A percentile compares a stretch with the other conserved stretches of the same genome.
phyloP scores from a whole-genome alignment of 1,139 yeast genomes.

The Hyphopichia burtonii region DNA sequence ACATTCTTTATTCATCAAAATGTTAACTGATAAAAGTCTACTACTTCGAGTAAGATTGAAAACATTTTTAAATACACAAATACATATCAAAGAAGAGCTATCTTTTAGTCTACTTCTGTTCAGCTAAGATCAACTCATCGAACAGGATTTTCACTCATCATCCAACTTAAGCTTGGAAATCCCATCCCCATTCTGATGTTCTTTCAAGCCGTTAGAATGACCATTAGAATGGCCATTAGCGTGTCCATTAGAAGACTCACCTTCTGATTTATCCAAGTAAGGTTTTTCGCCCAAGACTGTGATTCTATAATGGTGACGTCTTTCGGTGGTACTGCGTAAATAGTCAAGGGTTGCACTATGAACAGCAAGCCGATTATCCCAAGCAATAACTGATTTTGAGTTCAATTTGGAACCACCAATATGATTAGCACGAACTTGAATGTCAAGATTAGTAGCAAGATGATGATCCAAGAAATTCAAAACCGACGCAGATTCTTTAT shows the following conservation, averaged over 20 bases:
- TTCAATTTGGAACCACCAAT: conserved; percentile 14
- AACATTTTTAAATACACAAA: no score
- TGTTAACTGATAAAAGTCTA: no score
- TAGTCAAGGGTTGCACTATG: conserved; percentile 25
- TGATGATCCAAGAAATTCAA: conserved; percentile 23
- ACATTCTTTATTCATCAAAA: no score
- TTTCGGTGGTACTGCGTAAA: conserved; percentile 11
- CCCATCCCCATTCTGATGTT: no score
- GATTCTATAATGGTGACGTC: conserved; percentile 25
- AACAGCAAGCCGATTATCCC: conserved; percentile 24
- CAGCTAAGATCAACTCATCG: no score
- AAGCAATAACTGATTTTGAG: conserved; percentile 21
- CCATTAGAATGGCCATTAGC: conserved; percentile 8
- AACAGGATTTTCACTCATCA: neutral
- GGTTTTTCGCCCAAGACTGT: conserved; percentile 27
- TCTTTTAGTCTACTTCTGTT: no score
- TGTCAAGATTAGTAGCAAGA: conserved; percentile 20
- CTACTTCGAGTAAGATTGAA: no score
- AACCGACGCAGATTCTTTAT: conserved; percentile 19
- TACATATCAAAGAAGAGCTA: no score
- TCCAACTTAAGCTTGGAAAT: neutral
- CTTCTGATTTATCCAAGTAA: conserved; percentile 11
- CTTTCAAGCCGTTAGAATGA: neutral
- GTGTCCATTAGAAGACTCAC: conserved; percentile 6
- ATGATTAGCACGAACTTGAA: conserved; percentile 26